A percentile compares a stretch with the other conserved stretches of the same genome.
Evolutionary conservation across 192 early-diverging fungal species (phyloP).

Genomic region (Podila clonocystis): DNA sequence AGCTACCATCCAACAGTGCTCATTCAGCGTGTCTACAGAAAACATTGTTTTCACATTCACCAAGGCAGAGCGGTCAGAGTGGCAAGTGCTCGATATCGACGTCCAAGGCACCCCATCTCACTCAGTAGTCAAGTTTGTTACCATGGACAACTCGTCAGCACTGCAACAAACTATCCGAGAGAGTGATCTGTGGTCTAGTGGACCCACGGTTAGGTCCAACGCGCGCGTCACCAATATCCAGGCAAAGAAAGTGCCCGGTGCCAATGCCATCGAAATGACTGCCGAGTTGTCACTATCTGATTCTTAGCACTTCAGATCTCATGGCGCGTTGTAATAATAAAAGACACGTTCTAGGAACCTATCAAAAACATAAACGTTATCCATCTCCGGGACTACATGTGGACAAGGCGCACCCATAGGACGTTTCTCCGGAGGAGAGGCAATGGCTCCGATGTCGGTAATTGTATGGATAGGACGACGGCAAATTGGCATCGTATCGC

Average conservation of each 20-base stretch:
- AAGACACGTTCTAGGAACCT: no score
- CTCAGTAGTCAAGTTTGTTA: constrained; percentile 16
- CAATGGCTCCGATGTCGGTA: no score
- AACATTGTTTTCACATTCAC: constrained; percentile 32
- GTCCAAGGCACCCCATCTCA: neutral
- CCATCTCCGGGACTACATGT: no score
- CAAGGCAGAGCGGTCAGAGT: constrained; percentile 11
- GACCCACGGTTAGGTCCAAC: neutral
- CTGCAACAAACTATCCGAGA: constrained; percentile 14
- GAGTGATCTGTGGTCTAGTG: constrained; percentile 9
- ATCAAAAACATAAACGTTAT: no score
- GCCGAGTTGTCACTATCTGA: constrained; percentile 5
- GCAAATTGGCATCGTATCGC: no score
- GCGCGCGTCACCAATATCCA: constrained; percentile 25
- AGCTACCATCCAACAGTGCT: constrained; percentile 20
- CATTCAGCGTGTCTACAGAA: neutral
- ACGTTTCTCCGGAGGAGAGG: no score
- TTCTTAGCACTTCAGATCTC: neutral
- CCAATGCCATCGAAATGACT: constrained; percentile 31
- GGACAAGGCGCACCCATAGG: no score
- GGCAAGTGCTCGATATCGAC: constrained; percentile 23
- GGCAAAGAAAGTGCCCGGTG: constrained; percentile 19
- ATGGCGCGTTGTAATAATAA: neutral
- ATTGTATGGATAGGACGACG: no score
- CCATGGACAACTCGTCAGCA: neutral